Conservation (phyloP, 2,329 filamentous ascomycete species). For the Stagonosporopsis vannaccii region DNA sequence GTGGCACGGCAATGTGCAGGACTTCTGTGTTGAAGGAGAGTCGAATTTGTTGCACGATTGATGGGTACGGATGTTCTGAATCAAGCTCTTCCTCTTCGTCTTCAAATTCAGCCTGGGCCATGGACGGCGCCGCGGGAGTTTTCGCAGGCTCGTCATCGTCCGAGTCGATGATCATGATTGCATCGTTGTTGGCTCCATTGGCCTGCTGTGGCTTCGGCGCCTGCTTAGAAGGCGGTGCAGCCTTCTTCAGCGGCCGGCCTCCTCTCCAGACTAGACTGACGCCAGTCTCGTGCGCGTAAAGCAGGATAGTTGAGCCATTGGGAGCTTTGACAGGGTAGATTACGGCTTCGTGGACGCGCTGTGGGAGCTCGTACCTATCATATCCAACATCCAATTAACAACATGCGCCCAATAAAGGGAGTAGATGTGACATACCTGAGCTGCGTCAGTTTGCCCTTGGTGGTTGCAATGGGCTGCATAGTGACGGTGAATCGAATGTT, state of each 20-base stretch:
- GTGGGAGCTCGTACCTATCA: constrained; percentile 65
- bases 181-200: constrained; percentile 54
- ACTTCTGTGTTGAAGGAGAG: constrained; percentile 62
- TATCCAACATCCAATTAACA: constrained; percentile 19
- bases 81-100: constrained; percentile 66
- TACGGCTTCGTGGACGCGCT: constrained; percentile 63
- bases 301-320: constrained; percentile 67
- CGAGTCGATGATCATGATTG: constrained; percentile 64
- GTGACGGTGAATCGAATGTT: constrained; percentile 9
- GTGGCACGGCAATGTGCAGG: constrained; percentile 60
- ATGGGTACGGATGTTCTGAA: constrained; percentile 61
- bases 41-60: constrained; percentile 62
- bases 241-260: constrained; percentile 57
- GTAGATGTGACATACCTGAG: constrained; percentile 32
- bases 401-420: neutral
- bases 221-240: constrained; percentile 33
- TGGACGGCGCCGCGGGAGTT: constrained; percentile 23
- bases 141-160: constrained; percentile 59
- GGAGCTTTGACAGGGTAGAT: constrained; percentile 65
- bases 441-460: constrained; percentile 43
- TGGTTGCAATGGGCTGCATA: constrained; percentile 76
- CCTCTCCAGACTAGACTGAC: constrained; percentile 68
- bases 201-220: constrained; percentile 46
- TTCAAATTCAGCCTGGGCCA: constrained; percentile 55
- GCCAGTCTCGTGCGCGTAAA: constrained; percentile 67